A percentile compares a stretch with the other conserved stretches of the same genome.
Conservation (phyloP, 129 eudicot species). For the Artemisia argyi region DNA sequence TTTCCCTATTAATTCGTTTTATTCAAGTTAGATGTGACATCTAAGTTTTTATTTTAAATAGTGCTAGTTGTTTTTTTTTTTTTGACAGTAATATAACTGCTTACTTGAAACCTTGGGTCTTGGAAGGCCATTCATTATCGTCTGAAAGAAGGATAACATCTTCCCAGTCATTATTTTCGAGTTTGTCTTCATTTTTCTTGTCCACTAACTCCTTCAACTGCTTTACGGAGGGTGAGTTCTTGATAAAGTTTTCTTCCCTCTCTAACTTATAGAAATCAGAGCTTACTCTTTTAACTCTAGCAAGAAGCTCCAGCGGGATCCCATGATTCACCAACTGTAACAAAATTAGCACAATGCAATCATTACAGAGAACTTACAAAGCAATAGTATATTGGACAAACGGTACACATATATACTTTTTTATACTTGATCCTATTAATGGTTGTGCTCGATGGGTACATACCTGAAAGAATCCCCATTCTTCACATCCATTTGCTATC, state of each 20-base stretch:
- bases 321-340: slow-evolving; percentile 64
- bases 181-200: slow-evolving; percentile 36
- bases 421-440: background rate
- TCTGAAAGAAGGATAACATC: slow-evolving; percentile 58
- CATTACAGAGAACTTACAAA: background rate
- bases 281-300: slow-evolving; percentile 63
- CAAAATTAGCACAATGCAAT: background rate
- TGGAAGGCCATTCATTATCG: slow-evolving; percentile 65
- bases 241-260: slow-evolving; percentile 56
- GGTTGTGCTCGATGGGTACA: background rate
- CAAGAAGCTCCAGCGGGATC: slow-evolving; percentile 52
- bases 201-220: slow-evolving; percentile 52
- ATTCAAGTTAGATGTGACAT: slow-evolving; percentile 8
- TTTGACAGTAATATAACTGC: background rate
- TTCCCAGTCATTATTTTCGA: slow-evolving; percentile 77
- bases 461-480: slow-evolving; percentile 93
- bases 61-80: background rate
- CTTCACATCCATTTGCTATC: slow-evolving; percentile 60
- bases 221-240: slow-evolving; percentile 48
- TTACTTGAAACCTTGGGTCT: slow-evolving; percentile 66
- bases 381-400: too few relatives aligned
- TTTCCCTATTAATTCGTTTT: slow-evolving; percentile 49
- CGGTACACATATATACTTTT: background rate
- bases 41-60: background rate
- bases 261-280: slow-evolving; percentile 65